Conservation (phyloP, 2,329 filamentous ascomycete genomes). For the Aspergillus phoenicis region DNA sequence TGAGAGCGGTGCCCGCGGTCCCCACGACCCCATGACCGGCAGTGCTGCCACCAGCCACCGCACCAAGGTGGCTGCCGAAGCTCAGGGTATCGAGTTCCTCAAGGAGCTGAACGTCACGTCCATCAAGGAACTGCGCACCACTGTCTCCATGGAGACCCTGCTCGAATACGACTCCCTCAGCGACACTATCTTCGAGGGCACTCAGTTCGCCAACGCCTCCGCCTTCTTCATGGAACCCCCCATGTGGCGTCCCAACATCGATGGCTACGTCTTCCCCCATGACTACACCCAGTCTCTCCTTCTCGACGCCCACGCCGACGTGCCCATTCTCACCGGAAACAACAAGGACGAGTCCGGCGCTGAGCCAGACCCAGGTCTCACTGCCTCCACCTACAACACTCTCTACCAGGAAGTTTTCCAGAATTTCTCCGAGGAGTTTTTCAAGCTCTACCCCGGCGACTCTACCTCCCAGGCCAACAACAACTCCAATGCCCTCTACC, state of each 20-base stretch:
- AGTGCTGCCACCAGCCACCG: slow-evolving; percentile 31
- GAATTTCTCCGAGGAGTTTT: slow-evolving; percentile 20
- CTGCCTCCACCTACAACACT: slow-evolving; percentile 20
- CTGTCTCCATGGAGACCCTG: slow-evolving; percentile 40
- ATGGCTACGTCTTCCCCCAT: slow-evolving; percentile 33
- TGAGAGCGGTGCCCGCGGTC: slow-evolving; percentile 35
- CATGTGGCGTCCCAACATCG: slow-evolving; percentile 31
- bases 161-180: slow-evolving; percentile 27
- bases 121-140: slow-evolving; percentile 42
- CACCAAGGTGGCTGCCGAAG: slow-evolving; percentile 25
- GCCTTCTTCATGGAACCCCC: slow-evolving; percentile 24
- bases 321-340: slow-evolving; percentile 35
- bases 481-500: slow-evolving; percentile 28
- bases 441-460: slow-evolving; percentile 28
- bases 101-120: slow-evolving; percentile 42
- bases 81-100: slow-evolving; percentile 38
- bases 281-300: slow-evolving; percentile 25
- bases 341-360: slow-evolving; percentile 33
- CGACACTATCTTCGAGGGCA: slow-evolving; percentile 28
- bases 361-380: slow-evolving; percentile 3
- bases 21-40: slow-evolving; percentile 32
- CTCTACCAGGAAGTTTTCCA: slow-evolving; percentile 24
- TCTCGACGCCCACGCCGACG: slow-evolving; percentile 23
- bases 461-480: slow-evolving; percentile 24
- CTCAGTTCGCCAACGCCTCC: slow-evolving; percentile 26